Evolutionary conservation across 2,329 filamentous ascomycete genomes (phyloP), one percentile per base, ranked within the genome.

Genomic region (Talaromyces islandicus): DNA sequence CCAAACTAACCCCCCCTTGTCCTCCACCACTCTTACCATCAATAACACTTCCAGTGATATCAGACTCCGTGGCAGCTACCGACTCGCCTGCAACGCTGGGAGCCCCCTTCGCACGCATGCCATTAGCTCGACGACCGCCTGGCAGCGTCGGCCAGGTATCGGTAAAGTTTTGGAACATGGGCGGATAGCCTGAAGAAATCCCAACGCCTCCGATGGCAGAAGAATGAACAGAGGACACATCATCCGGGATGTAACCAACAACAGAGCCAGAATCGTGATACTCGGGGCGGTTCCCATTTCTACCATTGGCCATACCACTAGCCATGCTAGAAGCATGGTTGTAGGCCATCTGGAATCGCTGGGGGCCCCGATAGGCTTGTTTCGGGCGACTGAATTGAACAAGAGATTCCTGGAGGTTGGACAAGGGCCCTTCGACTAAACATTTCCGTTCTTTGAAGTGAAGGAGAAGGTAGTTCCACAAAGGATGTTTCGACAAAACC

Each of bases 401-500:
- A 54, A 99, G 83, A 12, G 92, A 97, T 27, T 92, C 89, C 75
- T 97, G 94, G n/a, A 99, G 82, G 72, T 99, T 99, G 63, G 89
- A 94, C 64, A 99, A 81, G 21, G 94, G 93, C 0, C 94, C 94
- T 73, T 99, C 94, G 6, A 99, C 94, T 12, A 99, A 85, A 73
- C 93, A 97, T 69, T 96, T 95, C 68, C 87, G 88, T 73, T 97
- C 92, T 80, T 97, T 97, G 83, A 97, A 99, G 75, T 99, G 94
- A 43, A 93, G 83, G 38, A 99, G 82, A 27, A 99, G 85, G 70
- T 92, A 92, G 73, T 99, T 94, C 94, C 94, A 99, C 43, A 99
- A 82, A 64, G 96, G 94, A 73, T 99, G 94, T 81, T 99, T 99
- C 46, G 92, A 94, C 50, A 99, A 80, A 41, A 99, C 92, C 78